Conservation (phyloP, 1,284 basidiomycete genomes). For the Mycena citricolor region DNA sequence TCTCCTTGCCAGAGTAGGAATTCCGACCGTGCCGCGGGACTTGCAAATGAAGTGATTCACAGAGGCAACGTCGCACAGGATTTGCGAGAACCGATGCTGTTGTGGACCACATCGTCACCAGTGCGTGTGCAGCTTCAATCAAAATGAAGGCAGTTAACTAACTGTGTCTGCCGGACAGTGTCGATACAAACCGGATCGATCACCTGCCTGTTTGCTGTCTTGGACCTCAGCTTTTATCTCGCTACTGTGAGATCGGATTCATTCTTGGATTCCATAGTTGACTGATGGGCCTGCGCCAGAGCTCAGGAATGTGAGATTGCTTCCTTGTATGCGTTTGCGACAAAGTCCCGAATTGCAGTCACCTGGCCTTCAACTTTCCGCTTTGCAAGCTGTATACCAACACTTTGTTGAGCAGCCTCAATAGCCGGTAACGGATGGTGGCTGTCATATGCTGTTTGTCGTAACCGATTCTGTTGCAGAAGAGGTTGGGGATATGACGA, state of each 20-base stretch:
- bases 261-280: background rate
- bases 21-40: background rate
- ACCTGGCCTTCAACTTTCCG: slow-evolving; percentile 43
- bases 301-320: slow-evolving; percentile 30
- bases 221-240: slow-evolving; percentile 38
- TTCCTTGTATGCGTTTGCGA: background rate
- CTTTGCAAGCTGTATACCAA: slow-evolving; percentile 46
- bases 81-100: slow-evolving; percentile 31
- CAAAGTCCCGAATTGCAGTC: slow-evolving; percentile 25
- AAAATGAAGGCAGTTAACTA: background rate
- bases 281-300: slow-evolving; percentile 21
- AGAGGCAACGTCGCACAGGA: slow-evolving; percentile 42
- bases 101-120: slow-evolving; percentile 40
- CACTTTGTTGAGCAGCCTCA: slow-evolving; percentile 42
- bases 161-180: slow-evolving; percentile 28
- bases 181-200: slow-evolving; percentile 40
- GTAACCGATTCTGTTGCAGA: background rate
- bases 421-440: slow-evolving; percentile 34
- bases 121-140: slow-evolving; percentile 29
- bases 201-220: slow-evolving; percentile 33
- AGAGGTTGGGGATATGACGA: slow-evolving; percentile 5
- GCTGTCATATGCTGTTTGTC: background rate
- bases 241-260: slow-evolving; percentile 27
- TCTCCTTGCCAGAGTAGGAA: background rate
- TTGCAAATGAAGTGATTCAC: slow-evolving; percentile 2